Percentiles rank a stretch among this genome's conserved stretches.
phyloP scores from a whole-genome alignment of 2,329 filamentous ascomycete genomes.

The Aureobasidium sp. region DNA sequence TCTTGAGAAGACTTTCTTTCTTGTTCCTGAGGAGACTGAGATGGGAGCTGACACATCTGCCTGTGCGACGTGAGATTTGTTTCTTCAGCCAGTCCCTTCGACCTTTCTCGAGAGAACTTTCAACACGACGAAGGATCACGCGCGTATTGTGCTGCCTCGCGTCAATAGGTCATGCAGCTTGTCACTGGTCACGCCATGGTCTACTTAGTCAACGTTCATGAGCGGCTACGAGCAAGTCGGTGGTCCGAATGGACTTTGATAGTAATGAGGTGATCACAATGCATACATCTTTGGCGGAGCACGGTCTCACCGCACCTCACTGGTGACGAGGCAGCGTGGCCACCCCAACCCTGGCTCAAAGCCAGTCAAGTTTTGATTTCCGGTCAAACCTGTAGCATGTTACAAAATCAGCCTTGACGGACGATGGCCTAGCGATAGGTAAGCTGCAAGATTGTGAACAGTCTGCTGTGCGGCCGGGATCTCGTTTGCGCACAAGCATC shows the following conservation, averaged over 20 bases:
- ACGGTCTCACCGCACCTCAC: conserved; percentile 11
- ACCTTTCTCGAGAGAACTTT: not conserved
- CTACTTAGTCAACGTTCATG: conserved; percentile 3
- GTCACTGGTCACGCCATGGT: conserved; percentile 14
- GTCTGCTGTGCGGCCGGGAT: conserved; percentile 5
- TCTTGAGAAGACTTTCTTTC: not conserved
- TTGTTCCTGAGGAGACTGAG: not conserved
- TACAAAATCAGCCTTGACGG: conserved; percentile 4
- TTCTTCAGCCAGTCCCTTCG: not conserved
- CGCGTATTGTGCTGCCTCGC: conserved; percentile 10
- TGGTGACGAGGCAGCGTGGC: conserved; percentile 13
- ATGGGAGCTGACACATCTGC: not conserved
- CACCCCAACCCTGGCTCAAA: not conserved
- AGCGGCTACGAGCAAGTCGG: conserved; percentile 6
- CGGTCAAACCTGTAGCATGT: conserved; percentile 7
- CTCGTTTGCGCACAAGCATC: conserved; percentile 6
- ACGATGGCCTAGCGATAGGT: not conserved
- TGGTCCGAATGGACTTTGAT: not conserved
- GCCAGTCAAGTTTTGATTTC: not conserved
- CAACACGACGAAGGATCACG: not conserved
- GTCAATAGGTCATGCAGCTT: conserved; percentile 13
- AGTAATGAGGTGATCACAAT: conserved; percentile 5
- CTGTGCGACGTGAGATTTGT: conserved; percentile 7
- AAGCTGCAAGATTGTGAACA: conserved; percentile 7
- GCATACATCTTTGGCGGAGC: conserved; percentile 3